phyloP scores from a whole-genome alignment of 1,139 yeast genomes.

The Scheffersomyces segobiensis region DNA sequence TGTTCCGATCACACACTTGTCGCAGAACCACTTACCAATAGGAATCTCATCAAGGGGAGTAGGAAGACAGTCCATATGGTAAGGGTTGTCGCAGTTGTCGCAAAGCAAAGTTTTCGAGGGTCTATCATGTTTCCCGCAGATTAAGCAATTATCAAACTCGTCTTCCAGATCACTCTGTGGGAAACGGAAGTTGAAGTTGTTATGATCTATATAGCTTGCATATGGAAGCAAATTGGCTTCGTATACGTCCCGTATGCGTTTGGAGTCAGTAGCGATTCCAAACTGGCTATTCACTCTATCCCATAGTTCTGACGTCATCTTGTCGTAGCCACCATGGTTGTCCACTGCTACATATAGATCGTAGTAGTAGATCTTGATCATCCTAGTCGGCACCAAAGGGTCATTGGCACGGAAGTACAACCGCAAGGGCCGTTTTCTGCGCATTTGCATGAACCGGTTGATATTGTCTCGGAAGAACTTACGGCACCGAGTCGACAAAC shows the following conservation, averaged over 20 bases:
- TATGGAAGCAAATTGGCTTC: slow-evolving; percentile 37
- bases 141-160: slow-evolving; percentile 44
- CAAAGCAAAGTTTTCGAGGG: slow-evolving; percentile 60
- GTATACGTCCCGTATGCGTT: slow-evolving; percentile 33
- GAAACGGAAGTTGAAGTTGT: slow-evolving; percentile 17
- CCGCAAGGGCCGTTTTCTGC: slow-evolving; percentile 29
- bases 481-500: slow-evolving; percentile 61
- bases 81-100: slow-evolving; percentile 71
- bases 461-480: slow-evolving; percentile 61
- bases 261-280: slow-evolving; percentile 18
- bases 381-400: slow-evolving; percentile 3
- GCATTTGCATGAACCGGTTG: slow-evolving; percentile 56
- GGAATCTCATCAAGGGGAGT: slow-evolving; percentile 56
- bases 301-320: slow-evolving; percentile 34
- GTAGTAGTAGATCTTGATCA: slow-evolving; percentile 42
- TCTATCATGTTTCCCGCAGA: slow-evolving; percentile 53
- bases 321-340: slow-evolving; percentile 22
- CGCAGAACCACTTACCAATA: slow-evolving; percentile 73
- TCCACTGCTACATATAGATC: slow-evolving; percentile 55
- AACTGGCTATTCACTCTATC: slow-evolving; percentile 26
- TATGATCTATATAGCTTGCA: slow-evolving; percentile 40
- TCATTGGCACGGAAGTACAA: slow-evolving; percentile 20
- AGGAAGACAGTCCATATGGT: slow-evolving; percentile 63
- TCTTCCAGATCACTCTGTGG: slow-evolving; percentile 23
- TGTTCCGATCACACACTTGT: slow-evolving; percentile 77